phyloP scores from a whole-genome alignment of 2,329 filamentous ascomycete genomes.

The Rhinocladiella similis region DNA sequence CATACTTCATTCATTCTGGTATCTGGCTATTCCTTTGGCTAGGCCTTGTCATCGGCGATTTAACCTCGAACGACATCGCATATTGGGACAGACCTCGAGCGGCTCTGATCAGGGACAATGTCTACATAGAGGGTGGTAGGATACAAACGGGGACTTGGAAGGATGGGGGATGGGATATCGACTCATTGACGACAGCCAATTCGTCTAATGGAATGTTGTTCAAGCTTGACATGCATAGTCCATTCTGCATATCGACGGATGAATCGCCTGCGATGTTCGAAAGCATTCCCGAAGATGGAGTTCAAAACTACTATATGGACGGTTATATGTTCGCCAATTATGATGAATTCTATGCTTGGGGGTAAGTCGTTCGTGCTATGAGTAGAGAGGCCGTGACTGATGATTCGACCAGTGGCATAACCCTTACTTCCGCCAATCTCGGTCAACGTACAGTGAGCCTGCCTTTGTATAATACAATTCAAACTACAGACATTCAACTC shows the following conservation, averaged over 20 bases:
- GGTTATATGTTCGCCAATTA: slow-evolving; percentile 68
- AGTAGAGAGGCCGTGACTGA: slow-evolving; percentile 42
- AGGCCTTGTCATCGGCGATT: background rate
- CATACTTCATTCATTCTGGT: background rate
- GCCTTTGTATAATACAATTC: slow-evolving; percentile 7
- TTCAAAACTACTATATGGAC: slow-evolving; percentile 57
- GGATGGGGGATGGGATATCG: slow-evolving; percentile 4
- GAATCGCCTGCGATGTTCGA: slow-evolving; percentile 52
- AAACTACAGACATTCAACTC: slow-evolving; percentile 41
- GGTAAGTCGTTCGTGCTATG: slow-evolving; percentile 33
- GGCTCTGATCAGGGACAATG: slow-evolving; percentile 14
- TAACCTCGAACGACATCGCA: slow-evolving; percentile 6
- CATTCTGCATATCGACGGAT: slow-evolving; percentile 57
- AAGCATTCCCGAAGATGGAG: slow-evolving; percentile 49
- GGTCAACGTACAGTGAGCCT: slow-evolving; percentile 6
- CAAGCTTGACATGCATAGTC: slow-evolving; percentile 57
- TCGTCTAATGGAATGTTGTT: slow-evolving; percentile 57
- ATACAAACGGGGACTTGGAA: slow-evolving; percentile 8
- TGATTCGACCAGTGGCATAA: slow-evolving; percentile 51
- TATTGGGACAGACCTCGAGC: slow-evolving; percentile 13
- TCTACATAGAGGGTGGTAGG: slow-evolving; percentile 14
- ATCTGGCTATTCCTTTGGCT: background rate
- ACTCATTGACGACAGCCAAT: slow-evolving; percentile 37
- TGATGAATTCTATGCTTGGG: slow-evolving; percentile 63
- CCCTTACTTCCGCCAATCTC: background rate